Conservation (phyloP, 2,329 filamentous ascomycete species). For the Hymenoscyphus infarciens region DNA sequence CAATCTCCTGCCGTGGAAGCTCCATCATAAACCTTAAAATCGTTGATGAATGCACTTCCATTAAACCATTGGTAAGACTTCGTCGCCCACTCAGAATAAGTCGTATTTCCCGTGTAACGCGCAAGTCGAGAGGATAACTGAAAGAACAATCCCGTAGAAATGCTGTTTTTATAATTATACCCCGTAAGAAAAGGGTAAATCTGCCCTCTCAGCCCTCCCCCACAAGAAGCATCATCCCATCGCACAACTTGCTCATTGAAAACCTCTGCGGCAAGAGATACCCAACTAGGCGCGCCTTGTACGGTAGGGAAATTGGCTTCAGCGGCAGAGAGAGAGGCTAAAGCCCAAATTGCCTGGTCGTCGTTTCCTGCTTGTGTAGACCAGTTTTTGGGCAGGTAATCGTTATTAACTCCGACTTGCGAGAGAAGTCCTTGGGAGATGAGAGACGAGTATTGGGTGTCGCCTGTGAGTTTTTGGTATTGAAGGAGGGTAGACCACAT, state of each 20-base stretch:
- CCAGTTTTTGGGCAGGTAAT: slow-evolving; percentile 60
- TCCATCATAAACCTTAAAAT: slow-evolving; percentile 60
- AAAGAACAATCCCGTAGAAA: slow-evolving; percentile 62
- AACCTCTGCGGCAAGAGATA: slow-evolving; percentile 60
- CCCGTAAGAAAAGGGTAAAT: slow-evolving; percentile 71
- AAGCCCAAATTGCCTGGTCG: slow-evolving; percentile 68
- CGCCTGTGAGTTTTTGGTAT: slow-evolving; percentile 61
- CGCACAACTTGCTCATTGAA: slow-evolving; percentile 63
- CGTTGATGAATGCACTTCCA: slow-evolving; percentile 54
- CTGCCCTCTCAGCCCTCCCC: slow-evolving; percentile 73
- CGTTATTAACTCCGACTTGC: slow-evolving; percentile 54
- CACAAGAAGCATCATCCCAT: slow-evolving; percentile 63
- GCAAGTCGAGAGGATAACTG: slow-evolving; percentile 66
- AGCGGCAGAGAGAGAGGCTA: slow-evolving; percentile 64
- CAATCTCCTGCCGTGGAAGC: slow-evolving; percentile 56
- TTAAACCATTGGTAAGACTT: slow-evolving; percentile 61
- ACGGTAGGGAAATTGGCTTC: slow-evolving; percentile 60
- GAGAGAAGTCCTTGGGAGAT: slow-evolving; percentile 54
- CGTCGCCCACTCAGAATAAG: slow-evolving; percentile 60
- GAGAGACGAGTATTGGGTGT: slow-evolving; percentile 58
- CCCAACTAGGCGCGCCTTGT: slow-evolving; percentile 43
- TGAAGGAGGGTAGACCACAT: slow-evolving; percentile 67
- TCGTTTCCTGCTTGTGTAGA: slow-evolving; percentile 63
- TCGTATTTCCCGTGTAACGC: slow-evolving; percentile 63
- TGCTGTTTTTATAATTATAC: slow-evolving; percentile 69